Evolutionary conservation across 2,329 filamentous ascomycete species (phyloP).

Genomic region (Aphanocladium album): DNA sequence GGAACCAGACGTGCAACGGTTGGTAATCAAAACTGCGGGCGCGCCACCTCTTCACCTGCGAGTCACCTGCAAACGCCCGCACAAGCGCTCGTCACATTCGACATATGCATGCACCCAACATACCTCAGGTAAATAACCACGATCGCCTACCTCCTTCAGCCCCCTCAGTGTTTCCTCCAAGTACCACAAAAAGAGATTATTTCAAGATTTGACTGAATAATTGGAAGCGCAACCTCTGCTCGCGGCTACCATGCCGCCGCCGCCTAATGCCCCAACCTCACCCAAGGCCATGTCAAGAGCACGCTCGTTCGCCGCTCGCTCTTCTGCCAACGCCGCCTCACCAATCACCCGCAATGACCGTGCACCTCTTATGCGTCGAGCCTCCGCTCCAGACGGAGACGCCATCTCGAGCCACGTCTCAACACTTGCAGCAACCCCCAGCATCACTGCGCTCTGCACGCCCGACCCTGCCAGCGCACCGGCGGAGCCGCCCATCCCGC

Average conservation of each 20-base stretch:
- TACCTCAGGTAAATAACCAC: background rate
- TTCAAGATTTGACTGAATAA: background rate
- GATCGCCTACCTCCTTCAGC: background rate
- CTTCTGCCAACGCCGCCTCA: background rate
- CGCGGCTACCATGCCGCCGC: background rate
- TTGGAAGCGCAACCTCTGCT: background rate
- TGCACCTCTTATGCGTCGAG: background rate
- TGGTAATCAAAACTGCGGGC: too few species aligned
- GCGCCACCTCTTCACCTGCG: background rate
- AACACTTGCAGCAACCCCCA: background rate
- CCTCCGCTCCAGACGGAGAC: background rate
- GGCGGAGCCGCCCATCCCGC: conserved; percentile 16
- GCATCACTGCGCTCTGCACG: background rate
- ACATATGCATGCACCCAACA: background rate
- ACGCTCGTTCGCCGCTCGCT: background rate
- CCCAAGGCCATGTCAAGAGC: background rate
- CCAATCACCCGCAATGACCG: background rate
- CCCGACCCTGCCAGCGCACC: background rate
- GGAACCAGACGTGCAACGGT: too few species aligned
- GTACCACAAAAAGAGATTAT: background rate
- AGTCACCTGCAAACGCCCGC: background rate
- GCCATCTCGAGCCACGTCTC: background rate
- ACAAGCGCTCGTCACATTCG: background rate
- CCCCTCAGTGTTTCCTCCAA: background rate
- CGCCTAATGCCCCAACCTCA: background rate